Evolutionary conservation across 306 rosid species (phyloP).

Genomic region (Citrullus amarus): DNA sequence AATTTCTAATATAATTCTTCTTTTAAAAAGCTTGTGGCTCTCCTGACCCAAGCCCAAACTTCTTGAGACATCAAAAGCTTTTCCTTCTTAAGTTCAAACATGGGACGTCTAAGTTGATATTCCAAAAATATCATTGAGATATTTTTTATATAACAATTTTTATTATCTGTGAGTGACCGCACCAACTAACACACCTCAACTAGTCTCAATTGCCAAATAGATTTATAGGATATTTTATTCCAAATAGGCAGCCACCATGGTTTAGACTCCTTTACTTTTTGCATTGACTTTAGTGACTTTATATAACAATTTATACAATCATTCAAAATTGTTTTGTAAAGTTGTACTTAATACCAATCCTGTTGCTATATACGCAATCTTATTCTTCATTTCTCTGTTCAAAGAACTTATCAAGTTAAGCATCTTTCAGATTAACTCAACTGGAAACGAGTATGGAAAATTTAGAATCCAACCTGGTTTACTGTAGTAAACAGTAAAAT

Average conservation of each 20-base stretch:
- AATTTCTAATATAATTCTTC: neutral
- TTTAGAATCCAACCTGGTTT: constrained; percentile 1
- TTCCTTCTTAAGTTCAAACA: neutral
- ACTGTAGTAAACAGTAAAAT: neutral
- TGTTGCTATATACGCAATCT: neutral
- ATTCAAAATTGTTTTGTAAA: neutral
- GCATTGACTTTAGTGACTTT: neutral
- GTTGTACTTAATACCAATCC: neutral
- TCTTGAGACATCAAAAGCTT: neutral
- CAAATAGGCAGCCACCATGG: neutral
- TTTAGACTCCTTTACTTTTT: neutral
- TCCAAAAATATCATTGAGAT: neutral
- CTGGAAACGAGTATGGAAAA: neutral
- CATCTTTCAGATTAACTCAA: neutral
- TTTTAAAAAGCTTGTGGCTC: neutral
- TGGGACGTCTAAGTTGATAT: neutral
- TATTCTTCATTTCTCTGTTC: neutral
- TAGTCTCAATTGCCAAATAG: neutral
- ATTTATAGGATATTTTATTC: neutral
- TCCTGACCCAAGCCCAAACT: neutral
- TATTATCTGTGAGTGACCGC: neutral
- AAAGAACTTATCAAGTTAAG: neutral
- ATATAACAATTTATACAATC: neutral
- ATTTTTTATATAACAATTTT: neutral
- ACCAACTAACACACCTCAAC: neutral